Conservation (phyloP, 192 early-diverging fungal genomes). For the Mortierella hygrophila region DNA sequence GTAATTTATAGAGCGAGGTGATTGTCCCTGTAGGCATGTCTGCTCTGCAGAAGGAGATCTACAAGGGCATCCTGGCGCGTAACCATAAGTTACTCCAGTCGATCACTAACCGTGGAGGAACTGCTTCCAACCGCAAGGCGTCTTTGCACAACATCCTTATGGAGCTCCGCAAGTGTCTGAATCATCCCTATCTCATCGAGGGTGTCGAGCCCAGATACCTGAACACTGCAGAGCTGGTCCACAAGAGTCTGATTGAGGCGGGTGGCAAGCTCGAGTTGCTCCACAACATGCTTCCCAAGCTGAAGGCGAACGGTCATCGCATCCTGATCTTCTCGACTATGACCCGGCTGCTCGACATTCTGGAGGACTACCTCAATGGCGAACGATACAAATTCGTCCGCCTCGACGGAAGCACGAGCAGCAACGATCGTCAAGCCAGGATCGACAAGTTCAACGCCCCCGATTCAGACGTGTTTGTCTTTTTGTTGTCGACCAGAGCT, state of each 20-base stretch:
- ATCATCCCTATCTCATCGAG: constrained; percentile 77
- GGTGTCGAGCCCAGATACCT: constrained; percentile 65
- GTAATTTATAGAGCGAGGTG: constrained; percentile 62
- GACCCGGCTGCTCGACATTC: constrained; percentile 83
- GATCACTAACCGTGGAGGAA: constrained; percentile 59
- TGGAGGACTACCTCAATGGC: constrained; percentile 77
- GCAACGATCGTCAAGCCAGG: constrained; percentile 60
- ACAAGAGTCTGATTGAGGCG: constrained; percentile 71
- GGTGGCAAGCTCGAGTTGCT: constrained; percentile 77
- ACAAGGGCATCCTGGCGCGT: constrained; percentile 70
- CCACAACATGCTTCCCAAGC: constrained; percentile 73
- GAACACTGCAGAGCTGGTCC: constrained; percentile 48
- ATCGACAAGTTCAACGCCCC: constrained; percentile 78
- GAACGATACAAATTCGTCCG: constrained; percentile 66
- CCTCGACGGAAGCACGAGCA: constrained; percentile 76
- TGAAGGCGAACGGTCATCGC: constrained; percentile 70
- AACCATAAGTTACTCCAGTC: constrained; percentile 64
- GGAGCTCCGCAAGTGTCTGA: constrained; percentile 76
- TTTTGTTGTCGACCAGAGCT: constrained; percentile 80
- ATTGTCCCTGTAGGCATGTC: constrained; percentile 81
- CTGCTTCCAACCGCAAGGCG: constrained; percentile 33
- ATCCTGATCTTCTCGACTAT: constrained; percentile 92
- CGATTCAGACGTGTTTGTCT: constrained; percentile 71
- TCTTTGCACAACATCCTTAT: constrained; percentile 68
- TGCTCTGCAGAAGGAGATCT: constrained; percentile 75